Base-by-base conservation (phyloP, 1,284 basidiomycete species). In the Marasmius sp. region DNA sequence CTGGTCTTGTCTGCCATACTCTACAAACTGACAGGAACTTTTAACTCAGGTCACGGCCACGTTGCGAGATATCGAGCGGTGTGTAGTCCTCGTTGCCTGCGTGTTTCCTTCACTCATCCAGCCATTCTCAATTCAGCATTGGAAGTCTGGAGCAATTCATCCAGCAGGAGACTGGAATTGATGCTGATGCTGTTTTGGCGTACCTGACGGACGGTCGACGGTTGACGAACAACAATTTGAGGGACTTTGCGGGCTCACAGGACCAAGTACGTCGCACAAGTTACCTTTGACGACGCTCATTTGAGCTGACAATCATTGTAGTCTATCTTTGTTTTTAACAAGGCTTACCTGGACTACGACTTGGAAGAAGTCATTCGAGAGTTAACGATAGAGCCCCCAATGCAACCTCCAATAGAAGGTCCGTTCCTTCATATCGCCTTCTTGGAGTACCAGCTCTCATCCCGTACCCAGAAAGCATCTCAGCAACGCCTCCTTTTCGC, bases 271-370 rank as follows among this genome's bases (percentile, higher is more conserved):
- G 78, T 70, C 22, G 33, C 48, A 61, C 33, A 59, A 61, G 10
- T 60, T 36, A 2, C 59, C 58, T 59, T 61, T 34, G 38, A 43
- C 16, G 34, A 62, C 63, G 14, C 50, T 49, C 50, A 49, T 27
- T 27, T 27, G 27, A 58, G 62, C 39, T 58, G 36, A 43, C 38
- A 69, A 66, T 61, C 3, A 47, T 9, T 56, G 49, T 61, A 91
- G 88, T 82, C 85, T 9, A 89, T 93, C 64, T 93, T 84, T 68
- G 87, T 92, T 4, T 93, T 91, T 75, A 93, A 92, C 75, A 91
- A 91, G 69, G 78, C 82, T 66, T 90, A 89, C 67, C 79, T 93
- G 45, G 89, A 91, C 63, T 77, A 85, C 53, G 86, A 88, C 58
- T 59, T 89, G 38, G 81, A 87, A 2, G 81, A 88, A 49, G 85